These are phyloP conservation scores for Populus hybrid DNA, from an alignment of 441 rosid genomes.

Conservation along the genomic window DNA sequence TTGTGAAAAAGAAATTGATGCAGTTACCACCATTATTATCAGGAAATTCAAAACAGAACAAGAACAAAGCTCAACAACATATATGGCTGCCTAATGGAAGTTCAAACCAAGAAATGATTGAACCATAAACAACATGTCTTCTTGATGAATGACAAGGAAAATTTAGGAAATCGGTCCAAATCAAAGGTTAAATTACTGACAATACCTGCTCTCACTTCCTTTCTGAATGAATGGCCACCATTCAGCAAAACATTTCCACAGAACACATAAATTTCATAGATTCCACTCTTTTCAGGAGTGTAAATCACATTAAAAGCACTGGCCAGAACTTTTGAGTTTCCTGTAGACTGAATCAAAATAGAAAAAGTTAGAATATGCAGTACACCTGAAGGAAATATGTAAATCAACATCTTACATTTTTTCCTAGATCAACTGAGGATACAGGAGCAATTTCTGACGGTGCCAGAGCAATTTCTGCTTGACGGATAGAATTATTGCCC, in stretches of 20 bases:
- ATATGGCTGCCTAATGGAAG: neutral
- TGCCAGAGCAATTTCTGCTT: constrained; percentile 29
- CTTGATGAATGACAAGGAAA: too few relatives aligned
- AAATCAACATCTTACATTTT: constrained; percentile 37
- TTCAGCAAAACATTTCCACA: constrained; percentile 69
- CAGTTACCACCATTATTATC: neutral
- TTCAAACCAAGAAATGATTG: neutral
- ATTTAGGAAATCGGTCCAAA: too few relatives aligned
- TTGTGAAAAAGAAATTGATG: neutral
- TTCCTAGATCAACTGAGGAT: constrained; percentile 21
- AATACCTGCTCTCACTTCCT: constrained; percentile 75
- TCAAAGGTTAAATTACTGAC: neutral
- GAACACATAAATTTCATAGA: constrained; percentile 46
- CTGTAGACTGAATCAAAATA: constrained; percentile 37
- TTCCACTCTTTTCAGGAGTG: constrained; percentile 67
- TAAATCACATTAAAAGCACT: constrained; percentile 51
- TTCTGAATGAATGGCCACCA: constrained; percentile 57
- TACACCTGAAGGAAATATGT: constrained; percentile 1
- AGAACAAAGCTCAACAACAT: neutral
- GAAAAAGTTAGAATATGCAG: constrained; percentile 13
- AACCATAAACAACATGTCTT: too few relatives aligned
- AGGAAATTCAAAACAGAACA: neutral
- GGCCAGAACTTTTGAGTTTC: constrained; percentile 29
- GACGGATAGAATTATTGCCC: constrained; percentile 9
- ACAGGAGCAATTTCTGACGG: constrained; percentile 18